phyloP scores from a whole-genome alignment of 192 early-diverging fungal genomes.

The Thoreauomyces humboldtii region DNA sequence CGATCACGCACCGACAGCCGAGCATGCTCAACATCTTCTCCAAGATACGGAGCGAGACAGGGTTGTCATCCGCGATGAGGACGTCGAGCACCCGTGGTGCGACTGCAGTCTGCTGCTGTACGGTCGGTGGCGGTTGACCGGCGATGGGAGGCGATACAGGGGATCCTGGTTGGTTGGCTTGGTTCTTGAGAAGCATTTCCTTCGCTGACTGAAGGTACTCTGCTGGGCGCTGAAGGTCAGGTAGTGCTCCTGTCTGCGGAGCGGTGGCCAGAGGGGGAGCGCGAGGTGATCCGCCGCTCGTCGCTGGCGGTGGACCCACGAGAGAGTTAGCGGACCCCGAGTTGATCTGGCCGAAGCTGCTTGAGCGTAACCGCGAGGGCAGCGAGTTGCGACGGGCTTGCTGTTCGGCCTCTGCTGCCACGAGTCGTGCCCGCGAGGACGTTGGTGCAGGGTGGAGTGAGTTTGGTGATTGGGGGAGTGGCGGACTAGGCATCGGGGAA shows the following conservation, averaged over 20 bases:
- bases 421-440: conserved; percentile 11
- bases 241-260: too few relatives aligned
- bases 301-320: conserved; percentile 8
- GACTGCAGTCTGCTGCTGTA: neutral
- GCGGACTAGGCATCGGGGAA: neutral
- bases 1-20: conserved; percentile 77
- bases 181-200: conserved; percentile 20
- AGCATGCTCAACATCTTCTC: conserved; percentile 80
- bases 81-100: conserved; percentile 37
- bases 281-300: conserved; percentile 1
- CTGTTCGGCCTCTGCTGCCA: conserved; percentile 4
- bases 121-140: conserved; percentile 5
- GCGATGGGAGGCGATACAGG: neutral
- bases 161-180: too few relatives aligned
- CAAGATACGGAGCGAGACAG: conserved; percentile 81
- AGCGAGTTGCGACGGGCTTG: conserved; percentile 38
- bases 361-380: conserved; percentile 36
- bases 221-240: too few relatives aligned
- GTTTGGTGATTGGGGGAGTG: conserved; percentile 3
- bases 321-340: too few relatives aligned
- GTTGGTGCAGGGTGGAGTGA: conserved; percentile 9
- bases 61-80: conserved; percentile 90
- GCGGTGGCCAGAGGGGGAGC: too few relatives aligned
- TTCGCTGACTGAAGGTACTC: conserved; percentile 35
- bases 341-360: conserved; percentile 40